phyloP scores from a whole-genome alignment of 2,329 filamentous ascomycete species.

The Aspergillus tubingensis region DNA sequence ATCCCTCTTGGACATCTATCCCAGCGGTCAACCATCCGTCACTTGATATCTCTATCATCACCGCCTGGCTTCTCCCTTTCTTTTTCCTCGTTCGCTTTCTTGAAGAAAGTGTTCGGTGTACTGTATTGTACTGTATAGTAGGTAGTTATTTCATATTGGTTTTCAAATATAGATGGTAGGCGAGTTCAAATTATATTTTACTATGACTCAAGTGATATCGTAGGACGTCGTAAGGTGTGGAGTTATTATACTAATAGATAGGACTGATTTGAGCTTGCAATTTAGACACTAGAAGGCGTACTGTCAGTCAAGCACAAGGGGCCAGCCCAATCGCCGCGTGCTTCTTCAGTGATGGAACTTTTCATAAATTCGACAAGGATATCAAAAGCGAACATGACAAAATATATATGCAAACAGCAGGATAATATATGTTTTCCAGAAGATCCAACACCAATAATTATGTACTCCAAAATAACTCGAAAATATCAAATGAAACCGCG shows the following conservation, averaged over 20 bases:
- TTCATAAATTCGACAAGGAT: background rate
- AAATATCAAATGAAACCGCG: background rate
- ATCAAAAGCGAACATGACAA: background rate
- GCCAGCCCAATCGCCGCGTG: background rate
- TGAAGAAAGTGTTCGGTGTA: constrained; percentile 19
- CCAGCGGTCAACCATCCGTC: background rate
- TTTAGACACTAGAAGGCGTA: no score
- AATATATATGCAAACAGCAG: background rate
- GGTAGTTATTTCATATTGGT: constrained; percentile 14
- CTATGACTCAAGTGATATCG: no score
- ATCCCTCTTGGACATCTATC: background rate
- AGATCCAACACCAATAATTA: constrained; percentile 10
- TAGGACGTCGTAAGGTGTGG: background rate
- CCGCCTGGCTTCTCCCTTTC: background rate
- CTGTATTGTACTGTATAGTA: constrained; percentile 31
- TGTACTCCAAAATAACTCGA: constrained; percentile 3
- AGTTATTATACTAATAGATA: no score
- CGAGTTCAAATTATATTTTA: no score
- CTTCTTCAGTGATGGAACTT: background rate
- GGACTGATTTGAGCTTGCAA: no score
- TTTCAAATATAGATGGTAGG: background rate
- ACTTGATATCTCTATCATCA: background rate
- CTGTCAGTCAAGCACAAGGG: no score
- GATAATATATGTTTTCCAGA: background rate
- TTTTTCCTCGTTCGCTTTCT: constrained; percentile 6